Evolutionary conservation across 2,329 filamentous ascomycete species (phyloP).

Genomic region (Pseudogymnoascus sp.): DNA sequence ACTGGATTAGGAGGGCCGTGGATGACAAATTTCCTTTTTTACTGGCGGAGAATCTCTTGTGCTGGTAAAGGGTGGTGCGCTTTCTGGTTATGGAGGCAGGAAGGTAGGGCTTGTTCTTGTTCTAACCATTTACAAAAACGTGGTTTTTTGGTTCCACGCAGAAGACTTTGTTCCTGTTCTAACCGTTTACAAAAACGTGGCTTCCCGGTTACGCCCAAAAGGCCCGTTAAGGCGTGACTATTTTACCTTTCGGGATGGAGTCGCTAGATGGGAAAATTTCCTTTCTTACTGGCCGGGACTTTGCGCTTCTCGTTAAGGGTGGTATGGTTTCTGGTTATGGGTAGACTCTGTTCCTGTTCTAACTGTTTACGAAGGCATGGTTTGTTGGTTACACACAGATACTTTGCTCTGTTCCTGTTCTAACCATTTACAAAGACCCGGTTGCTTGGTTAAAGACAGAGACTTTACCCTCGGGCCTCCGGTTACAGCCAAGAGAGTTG

Average conservation of each 20-base stretch:
- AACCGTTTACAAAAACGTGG: neutral
- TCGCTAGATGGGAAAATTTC: neutral
- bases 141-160: neutral
- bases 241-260: neutral
- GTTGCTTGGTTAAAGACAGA: no score
- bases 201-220: neutral
- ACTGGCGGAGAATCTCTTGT: neutral
- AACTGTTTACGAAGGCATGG: neutral
- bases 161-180: neutral
- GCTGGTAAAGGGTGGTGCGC: neutral
- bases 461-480: no score
- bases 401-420: neutral
- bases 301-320: neutral
- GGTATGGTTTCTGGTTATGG: neutral
- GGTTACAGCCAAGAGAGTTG: neutral
- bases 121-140: neutral
- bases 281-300: no score
- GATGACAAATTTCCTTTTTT: neutral
- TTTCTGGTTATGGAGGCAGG: neutral
- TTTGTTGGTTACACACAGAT: neutral
- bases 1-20: neutral
- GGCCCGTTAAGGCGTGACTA: neutral
- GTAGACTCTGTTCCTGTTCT: neutral
- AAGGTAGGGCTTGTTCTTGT: neutral
- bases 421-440: neutral